Base-by-base conservation (phyloP, 192 early-diverging fungal genomes). In the Coemansia sp. region DNA sequence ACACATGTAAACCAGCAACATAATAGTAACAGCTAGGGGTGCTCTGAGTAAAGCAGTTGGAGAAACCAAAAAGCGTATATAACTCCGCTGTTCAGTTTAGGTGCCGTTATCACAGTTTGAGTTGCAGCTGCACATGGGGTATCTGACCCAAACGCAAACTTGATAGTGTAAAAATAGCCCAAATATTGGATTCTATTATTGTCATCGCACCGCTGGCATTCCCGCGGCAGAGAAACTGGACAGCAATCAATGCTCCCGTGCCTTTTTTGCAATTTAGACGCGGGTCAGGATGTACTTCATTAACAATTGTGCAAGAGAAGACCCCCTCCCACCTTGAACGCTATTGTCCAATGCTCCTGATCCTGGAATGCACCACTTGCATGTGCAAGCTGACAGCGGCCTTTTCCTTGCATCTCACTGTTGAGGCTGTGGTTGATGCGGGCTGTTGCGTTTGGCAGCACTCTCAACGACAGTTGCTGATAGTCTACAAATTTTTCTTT, bases 401-500 rank as follows among this genome's bases (percentile, higher is more conserved):
- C 11, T 46, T 46, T 46, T 46, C 39, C 5, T 46, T 46, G 39
- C 39, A 46, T 46, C 11, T 46, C 39, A 17, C 9, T 46, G 3
- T 17, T 9, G 39, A 17, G 39, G 39, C 39, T 46, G 39, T 46
- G 39, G 39, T 46, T 46, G 39, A 14, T 17, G 39, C 39, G 17
- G 39, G 61, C n/a, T 39, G 19, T 39, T 54, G 32, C 21, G 54
- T 42, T 64, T 64, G n/a, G n/a, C 51, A 8, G 32, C 29, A 8
- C 50, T 6, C 25, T 36, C 33, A 36, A 10, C 33, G 10, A 10
- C 1, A 17, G 39, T 46, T 46, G 39, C 39, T 17, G 39, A 4
- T 14, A 46, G 39, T 46, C 39, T 46, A 9, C 11, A 46, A 46
- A 46, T 17, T 46, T 17, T 17, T 36, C 14, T 46, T 46, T 46